phyloP scores from a whole-genome alignment of 2,329 filamentous ascomycete species.

The Ceratocystis papillata region DNA sequence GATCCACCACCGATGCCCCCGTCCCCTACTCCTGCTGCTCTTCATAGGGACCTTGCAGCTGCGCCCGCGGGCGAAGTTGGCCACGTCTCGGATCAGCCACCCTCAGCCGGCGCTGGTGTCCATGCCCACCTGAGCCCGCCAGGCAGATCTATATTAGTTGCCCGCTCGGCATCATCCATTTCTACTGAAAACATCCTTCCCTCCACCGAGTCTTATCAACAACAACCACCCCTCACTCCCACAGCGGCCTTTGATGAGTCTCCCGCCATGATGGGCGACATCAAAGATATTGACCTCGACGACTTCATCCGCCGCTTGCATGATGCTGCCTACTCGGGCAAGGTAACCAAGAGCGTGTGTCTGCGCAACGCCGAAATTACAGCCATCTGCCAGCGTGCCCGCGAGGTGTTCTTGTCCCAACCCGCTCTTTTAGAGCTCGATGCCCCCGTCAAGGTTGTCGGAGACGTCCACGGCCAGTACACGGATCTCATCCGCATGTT shows the following conservation, averaged over 20 bases:
- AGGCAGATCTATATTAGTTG: conserved; percentile 81
- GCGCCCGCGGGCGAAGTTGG: conserved; percentile 89
- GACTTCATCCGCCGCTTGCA: conserved; percentile 93
- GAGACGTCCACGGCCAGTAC: conserved; percentile 93
- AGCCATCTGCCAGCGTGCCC: conserved; percentile 78
- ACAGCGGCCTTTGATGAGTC: conserved; percentile 27
- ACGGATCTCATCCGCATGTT: conserved; percentile 94
- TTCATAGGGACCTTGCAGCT: conserved; percentile 66
- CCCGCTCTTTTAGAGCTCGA: conserved; percentile 85
- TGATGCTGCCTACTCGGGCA: conserved; percentile 89
- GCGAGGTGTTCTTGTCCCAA: conserved; percentile 83
- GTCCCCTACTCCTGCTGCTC: conserved; percentile 47
- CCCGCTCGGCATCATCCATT: conserved; percentile 48
- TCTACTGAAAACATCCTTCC: neutral
- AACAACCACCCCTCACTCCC: conserved; percentile 40
- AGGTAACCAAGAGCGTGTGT: conserved; percentile 94
- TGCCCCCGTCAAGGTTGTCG: conserved; percentile 94
- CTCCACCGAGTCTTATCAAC: conserved; percentile 48
- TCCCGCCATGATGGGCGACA: conserved; percentile 71
- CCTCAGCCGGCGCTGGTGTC: conserved; percentile 52
- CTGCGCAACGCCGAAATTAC: conserved; percentile 96
- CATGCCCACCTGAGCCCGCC: conserved; percentile 54
- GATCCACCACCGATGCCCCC: conserved; percentile 21
- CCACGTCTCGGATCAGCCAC: conserved; percentile 83
- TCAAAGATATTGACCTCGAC: conserved; percentile 88